Evolutionary conservation across 2,329 filamentous ascomycete genomes (phyloP), one percentile per base, ranked within the genome.

Genomic region (Aspergillus sp.): DNA sequence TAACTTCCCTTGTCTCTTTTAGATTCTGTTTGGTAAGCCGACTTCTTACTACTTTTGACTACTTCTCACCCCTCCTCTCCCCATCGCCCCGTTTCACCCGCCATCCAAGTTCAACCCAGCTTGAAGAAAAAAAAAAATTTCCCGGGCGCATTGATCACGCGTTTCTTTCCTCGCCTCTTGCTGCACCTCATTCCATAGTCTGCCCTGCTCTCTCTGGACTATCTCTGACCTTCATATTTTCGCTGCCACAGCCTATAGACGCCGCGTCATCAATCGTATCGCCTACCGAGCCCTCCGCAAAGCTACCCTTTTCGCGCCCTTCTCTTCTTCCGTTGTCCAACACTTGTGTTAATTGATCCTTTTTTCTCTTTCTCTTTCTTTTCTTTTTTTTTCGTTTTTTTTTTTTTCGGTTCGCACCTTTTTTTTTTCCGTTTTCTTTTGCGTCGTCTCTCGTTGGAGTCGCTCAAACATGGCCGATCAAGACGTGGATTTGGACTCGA

Each of bases 401-500:
- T 15, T 36, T 38, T n/a, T 32, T 41, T 17, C 25, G 39, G n/a
- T 53, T 61, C 59, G 17, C 21, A 12, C 41, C 60, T 65, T 54
- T 61, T 66, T 61, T 66, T 65, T 61, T 62, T n/a, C n/a, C 57
- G 58, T 65, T 65, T 63, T 66, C 67, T 58, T 67, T 66, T 67
- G 68, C 66, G 65, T 54, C 62, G 60, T 67, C 64, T 64, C 61
- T 69, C 67, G 60, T 68, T 69, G 72, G 65, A 77, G 72, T 72
- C 72, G 61, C 72, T 73, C 78, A 78, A 80, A 77, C 76, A 91
- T 91, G 89, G 88, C 88, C 78, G 89, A 91, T 80, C 82, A 87
- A 76, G 94, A 98, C 82, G 91, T 98, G 82, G 94, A 98, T 83
- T 87, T 99, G 83, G 95, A 99, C 82, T 97, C 93, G 75, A 97